Conservation (phyloP, 2,329 filamentous ascomycete species). For the Aspergillus pseudoviridinutans region DNA sequence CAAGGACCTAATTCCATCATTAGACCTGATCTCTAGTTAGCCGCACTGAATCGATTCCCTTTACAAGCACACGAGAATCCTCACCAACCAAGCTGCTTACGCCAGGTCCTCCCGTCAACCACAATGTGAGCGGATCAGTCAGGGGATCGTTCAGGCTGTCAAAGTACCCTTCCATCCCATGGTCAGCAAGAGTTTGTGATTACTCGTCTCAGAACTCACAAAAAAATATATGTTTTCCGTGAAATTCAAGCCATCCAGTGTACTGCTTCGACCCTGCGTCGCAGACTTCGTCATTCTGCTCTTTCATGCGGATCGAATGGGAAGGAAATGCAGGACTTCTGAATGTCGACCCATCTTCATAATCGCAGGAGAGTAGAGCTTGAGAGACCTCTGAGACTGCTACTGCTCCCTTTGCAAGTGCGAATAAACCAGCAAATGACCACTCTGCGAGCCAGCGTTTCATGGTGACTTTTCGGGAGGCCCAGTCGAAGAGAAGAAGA, state of each 20-base stretch:
- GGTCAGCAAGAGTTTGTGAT: not conserved
- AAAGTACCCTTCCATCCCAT: constrained; percentile 4
- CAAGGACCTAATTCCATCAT: constrained; percentile 6
- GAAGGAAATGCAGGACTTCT: constrained; percentile 11
- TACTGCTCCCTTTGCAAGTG: not conserved
- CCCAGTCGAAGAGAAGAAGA: not conserved
- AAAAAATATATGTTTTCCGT: constrained; percentile 7
- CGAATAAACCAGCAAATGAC: not conserved
- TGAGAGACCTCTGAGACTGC: not conserved
- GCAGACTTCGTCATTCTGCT: constrained; percentile 21
- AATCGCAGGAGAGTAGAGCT: not conserved
- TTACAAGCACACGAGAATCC: not conserved
- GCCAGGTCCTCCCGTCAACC: constrained; percentile 15
- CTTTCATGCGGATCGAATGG: constrained; percentile 18
- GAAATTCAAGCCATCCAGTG: constrained; percentile 21
- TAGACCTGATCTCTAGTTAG: constrained; percentile 1
- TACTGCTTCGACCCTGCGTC: constrained; percentile 21
- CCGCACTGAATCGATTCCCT: not conserved
- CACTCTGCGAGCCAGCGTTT: not conserved
- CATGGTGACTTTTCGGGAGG: not conserved
- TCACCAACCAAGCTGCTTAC: constrained; percentile 11
- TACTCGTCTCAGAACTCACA: not conserved
- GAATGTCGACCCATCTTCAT: constrained; percentile 1
- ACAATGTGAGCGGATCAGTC: constrained; percentile 11
- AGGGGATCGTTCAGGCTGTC: constrained; percentile 13